Evolutionary conservation across 31 red algal genomes (phyloP).

Genomic region (Endocladia muricata): DNA sequence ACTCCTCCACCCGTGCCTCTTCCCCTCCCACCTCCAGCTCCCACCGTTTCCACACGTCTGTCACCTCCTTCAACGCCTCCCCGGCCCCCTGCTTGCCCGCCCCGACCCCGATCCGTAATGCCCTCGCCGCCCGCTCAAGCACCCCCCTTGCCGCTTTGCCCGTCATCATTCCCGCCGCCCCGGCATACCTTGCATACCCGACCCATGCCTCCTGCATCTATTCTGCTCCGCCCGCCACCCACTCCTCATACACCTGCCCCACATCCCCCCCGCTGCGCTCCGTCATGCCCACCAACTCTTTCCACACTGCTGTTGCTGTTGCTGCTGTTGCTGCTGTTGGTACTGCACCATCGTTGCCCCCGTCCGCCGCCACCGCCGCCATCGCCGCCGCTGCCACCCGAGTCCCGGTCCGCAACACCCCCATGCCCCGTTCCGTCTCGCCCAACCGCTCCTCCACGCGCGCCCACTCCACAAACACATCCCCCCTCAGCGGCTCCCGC

Average conservation of each 20-base stretch:
- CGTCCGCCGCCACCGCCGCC: too few relatives aligned
- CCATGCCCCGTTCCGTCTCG: slow-evolving; percentile 34
- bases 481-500: neutral
- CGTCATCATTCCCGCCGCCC: neutral
- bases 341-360: too few relatives aligned
- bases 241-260: slow-evolving; percentile 47
- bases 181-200: neutral
- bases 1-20: slow-evolving; percentile 12
- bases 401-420: slow-evolving; percentile 35
- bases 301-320: too few relatives aligned
- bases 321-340: too few relatives aligned
- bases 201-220: neutral
- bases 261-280: slow-evolving; percentile 34
- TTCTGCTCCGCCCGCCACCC: slow-evolving; percentile 4
- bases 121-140: neutral
- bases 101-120: neutral
- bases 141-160: neutral
- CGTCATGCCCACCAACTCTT: slow-evolving; percentile 26
- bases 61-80: slow-evolving; percentile 20
- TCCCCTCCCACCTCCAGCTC: slow-evolving; percentile 7
- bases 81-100: slow-evolving; percentile 3
- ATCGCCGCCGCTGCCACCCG: too few relatives aligned
- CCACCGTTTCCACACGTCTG: neutral
- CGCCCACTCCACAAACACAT: slow-evolving; percentile 49
- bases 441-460: slow-evolving; percentile 39